Evolutionary conservation across 2,329 filamentous ascomycete species (phyloP), one percentile per base, ranked within the genome.

Genomic region (Madurella fahalii): DNA sequence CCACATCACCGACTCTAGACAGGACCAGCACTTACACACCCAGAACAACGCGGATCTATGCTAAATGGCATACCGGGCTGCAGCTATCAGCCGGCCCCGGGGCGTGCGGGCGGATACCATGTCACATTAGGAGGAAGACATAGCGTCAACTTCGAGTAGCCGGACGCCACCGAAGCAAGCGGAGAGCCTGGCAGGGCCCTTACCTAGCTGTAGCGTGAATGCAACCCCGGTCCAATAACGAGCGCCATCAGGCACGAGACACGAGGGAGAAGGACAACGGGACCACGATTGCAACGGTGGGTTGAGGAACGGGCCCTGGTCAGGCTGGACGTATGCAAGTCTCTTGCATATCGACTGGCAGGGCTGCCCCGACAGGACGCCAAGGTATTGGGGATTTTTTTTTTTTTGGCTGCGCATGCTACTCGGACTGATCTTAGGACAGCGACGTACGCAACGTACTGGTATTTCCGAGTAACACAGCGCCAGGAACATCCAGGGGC

Each of bases 141-240:
- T 12, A 15, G 15, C 50, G 34, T 53, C 54, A 9, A 30, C 16
- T 2, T 45, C 47, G 18, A 40, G 32, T 43, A 53, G 40, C 47
- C 51, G 51, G 42, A 20, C 31, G 50, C 50, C 54, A 47, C 43
- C 34, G 41, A 18, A 9, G 34, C 30, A 12, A 40, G 8, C 39
- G 47, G 39, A 53, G 39, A 57, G 54, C 54, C 54, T 55, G 30
- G 47, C 55, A 45, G 39, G 58, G 49, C 48, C 61, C 60, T 59
- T 64, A 60, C 57, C 60, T 41, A 64, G 60, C 62, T 62, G 62
- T 58, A 52, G 48, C 32, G 52, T 47, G 52, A 57, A 54, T 40
- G 57, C 57, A 61, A 57, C 42, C 40, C n/a, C 47, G 16, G 50
- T 45, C 55, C 50, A 60, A 56, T 58, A 43, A 46, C 44, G 50